Conservation (phyloP, 1,284 basidiomycete species). For the Moesziomyces sp. region DNA sequence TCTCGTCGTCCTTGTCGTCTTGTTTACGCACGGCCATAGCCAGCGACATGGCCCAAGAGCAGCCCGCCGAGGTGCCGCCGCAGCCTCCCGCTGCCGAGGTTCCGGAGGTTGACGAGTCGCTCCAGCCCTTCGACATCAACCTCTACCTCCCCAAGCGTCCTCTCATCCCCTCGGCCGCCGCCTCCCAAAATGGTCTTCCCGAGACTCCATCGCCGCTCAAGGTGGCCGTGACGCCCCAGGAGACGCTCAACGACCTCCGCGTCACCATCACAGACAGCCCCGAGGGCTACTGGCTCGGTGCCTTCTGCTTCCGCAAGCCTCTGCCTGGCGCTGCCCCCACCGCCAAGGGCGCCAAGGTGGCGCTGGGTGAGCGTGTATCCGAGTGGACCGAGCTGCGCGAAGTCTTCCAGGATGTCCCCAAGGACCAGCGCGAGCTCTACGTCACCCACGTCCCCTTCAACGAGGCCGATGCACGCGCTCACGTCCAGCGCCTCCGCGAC, state of each 20-base stretch:
- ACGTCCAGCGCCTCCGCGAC: slow-evolving; percentile 71
- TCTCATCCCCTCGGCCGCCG: slow-evolving; percentile 56
- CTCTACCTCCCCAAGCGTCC: slow-evolving; percentile 64
- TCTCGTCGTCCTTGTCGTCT: too few relatives aligned
- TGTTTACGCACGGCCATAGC: too few relatives aligned
- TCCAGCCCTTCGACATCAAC: slow-evolving; percentile 63
- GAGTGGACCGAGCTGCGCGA: slow-evolving; percentile 65
- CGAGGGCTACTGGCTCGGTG: slow-evolving; percentile 67
- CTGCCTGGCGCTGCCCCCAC: slow-evolving; percentile 8
- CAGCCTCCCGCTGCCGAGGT: slow-evolving; percentile 19
- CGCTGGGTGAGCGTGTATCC: slow-evolving; percentile 50
- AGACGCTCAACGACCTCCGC: slow-evolving; percentile 66
- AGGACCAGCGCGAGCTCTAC: slow-evolving; percentile 56
- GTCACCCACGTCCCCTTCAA: slow-evolving; percentile 70
- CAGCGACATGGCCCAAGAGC: slow-evolving; percentile 26
- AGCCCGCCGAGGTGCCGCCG: slow-evolving; percentile 6
- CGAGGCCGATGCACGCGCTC: slow-evolving; percentile 70
- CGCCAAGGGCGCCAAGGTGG: slow-evolving; percentile 36
- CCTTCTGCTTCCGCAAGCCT: slow-evolving; percentile 63
- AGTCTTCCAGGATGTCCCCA: slow-evolving; percentile 58
- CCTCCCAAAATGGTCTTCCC: slow-evolving; percentile 55
- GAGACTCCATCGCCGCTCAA: slow-evolving; percentile 63
- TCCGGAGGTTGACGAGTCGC: slow-evolving; percentile 39
- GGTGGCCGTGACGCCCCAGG: slow-evolving; percentile 62
- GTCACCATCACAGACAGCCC: slow-evolving; percentile 65